Evolutionary conservation across 139 green algal species (phyloP), one percentile per base, ranked within the genome.

Genomic region (Micromonas pusilla): DNA sequence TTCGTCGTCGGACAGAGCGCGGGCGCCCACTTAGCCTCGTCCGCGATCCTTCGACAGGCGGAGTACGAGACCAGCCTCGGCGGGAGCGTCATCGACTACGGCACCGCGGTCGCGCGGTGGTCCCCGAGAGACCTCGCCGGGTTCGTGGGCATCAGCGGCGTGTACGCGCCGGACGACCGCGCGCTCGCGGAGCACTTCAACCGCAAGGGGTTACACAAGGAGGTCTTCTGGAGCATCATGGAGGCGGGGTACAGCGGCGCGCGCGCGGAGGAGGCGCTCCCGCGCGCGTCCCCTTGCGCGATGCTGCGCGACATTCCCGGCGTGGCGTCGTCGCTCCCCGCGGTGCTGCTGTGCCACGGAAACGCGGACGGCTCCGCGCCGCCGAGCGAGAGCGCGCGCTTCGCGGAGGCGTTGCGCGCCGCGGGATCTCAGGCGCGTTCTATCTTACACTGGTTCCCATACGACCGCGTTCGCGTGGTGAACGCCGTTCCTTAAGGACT

Each of bases 1-100:
- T 88, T 87, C 31, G 68, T 97, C 1, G 86, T 94, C 36, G 93
- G 93, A 0, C 93, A 97, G 84, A 91, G 82, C 1, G 92, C 91
- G 23, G 93, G 93, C 0, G 92, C 86, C 0, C 93, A 97, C 76
- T 87, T 97, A 4, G 60, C 60, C 79, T 0, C 78, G 83, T 19
- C 80, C 93, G 36, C 84, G 87, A 0, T 81, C 94, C 0, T 78
- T 25, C 30, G 31, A 52, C 53, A 68, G 25, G 52, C 72, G 4
- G 72, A 68, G 3, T 60, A 26, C 1, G 2, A 34, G 66, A 1
- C 30, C 1, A 33, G 1, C n/a, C 2, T 57, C 45, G 9, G 45
- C 45, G 45, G 9, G 45, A 16, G 9, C 45, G 45, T 16, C 45
- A 57, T 57, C 45, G 9, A 23, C 45, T n/a, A n/a, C n/a, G n/a